A percentile compares a stretch with the other conserved stretches of the same genome.
Conservation (phyloP, 306 rosid species). For the Vigna reflexopilosa region DNA sequence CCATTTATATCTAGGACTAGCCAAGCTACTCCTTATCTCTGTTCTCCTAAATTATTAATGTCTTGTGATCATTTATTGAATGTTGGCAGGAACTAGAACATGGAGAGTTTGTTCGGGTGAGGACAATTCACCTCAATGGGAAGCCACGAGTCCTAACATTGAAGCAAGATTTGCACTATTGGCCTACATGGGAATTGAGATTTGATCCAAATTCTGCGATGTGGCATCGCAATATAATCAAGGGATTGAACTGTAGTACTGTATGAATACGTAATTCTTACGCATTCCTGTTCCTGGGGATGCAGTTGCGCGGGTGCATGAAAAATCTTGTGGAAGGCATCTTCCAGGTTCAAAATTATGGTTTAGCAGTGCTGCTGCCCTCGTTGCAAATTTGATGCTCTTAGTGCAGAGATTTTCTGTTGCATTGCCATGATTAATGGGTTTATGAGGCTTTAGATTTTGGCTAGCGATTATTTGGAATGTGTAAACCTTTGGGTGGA, state of each 20-base stretch:
- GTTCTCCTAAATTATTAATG: not conserved
- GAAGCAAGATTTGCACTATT: constrained; percentile 95
- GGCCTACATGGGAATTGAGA: constrained; percentile 94
- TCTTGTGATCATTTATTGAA: constrained; percentile 29
- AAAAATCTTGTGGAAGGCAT: constrained; percentile 14
- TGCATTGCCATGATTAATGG: constrained; percentile 37
- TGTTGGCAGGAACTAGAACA: constrained; percentile 76
- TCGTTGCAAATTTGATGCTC: constrained; percentile 36
- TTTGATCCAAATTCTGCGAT: constrained; percentile 75
- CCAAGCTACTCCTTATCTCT: not conserved
- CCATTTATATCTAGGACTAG: not conserved
- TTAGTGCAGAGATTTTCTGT: constrained; percentile 24
- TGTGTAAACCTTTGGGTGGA: constrained; percentile 25
- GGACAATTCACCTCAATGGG: constrained; percentile 85
- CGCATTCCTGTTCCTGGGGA: not conserved
- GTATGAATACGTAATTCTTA: constrained; percentile 40
- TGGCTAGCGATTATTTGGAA: constrained; percentile 41
- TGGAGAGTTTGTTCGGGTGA: constrained; percentile 86
- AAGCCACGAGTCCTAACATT: constrained; percentile 86
- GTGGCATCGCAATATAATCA: constrained; percentile 81
- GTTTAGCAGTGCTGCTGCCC: constrained; percentile 33
- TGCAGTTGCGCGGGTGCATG: constrained; percentile 18
- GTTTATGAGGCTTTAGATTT: constrained; percentile 32
- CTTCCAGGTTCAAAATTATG: constrained; percentile 29
- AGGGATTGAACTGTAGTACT: constrained; percentile 54